A percentile compares a stretch with the other conserved stretches of the same genome.
Evolutionary conservation across 768 basidiomycete genomes (phyloP).

Genomic region (Termitomyces sp.): DNA sequence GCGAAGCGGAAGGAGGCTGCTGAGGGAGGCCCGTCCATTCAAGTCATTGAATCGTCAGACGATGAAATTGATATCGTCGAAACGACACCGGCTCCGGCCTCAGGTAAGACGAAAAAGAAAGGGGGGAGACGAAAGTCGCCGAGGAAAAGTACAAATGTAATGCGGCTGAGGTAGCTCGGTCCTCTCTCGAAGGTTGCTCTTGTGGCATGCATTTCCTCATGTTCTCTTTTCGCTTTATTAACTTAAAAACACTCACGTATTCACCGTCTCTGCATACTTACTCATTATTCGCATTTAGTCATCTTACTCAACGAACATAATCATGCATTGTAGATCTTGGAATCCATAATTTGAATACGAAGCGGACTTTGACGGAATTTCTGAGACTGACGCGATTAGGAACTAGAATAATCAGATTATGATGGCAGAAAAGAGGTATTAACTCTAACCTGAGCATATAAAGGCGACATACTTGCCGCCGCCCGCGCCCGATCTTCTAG

Average conservation of each 20-base stretch:
- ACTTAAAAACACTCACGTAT: too few species aligned
- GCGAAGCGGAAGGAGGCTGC: slow-evolving; percentile 29
- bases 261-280: too few species aligned
- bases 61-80: slow-evolving; percentile 38
- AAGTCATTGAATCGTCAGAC: slow-evolving; percentile 29
- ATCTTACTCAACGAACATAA: slow-evolving; percentile 4
- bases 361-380: too few species aligned
- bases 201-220: neutral
- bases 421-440: too few species aligned
- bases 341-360: slow-evolving; percentile 1
- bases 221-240: neutral
- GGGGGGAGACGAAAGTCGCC: slow-evolving; percentile 9
- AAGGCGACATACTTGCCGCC: too few species aligned
- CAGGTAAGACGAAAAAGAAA: slow-evolving; percentile 9
- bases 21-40: slow-evolving; percentile 16
- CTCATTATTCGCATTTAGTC: neutral
- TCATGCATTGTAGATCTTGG: slow-evolving; percentile 8
- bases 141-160: slow-evolving; percentile 4
- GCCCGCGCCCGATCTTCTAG: too few species aligned
- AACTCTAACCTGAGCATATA: too few species aligned
- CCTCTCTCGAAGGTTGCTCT: neutral
- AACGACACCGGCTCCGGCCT: slow-evolving; percentile 15
- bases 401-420: too few species aligned
- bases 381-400: too few species aligned
- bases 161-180: slow-evolving; percentile 2